Evolutionary conservation across 805 yeast genomes (phyloP), one percentile per base, ranked within the genome.

Genomic region (Saturnispora silvae): DNA sequence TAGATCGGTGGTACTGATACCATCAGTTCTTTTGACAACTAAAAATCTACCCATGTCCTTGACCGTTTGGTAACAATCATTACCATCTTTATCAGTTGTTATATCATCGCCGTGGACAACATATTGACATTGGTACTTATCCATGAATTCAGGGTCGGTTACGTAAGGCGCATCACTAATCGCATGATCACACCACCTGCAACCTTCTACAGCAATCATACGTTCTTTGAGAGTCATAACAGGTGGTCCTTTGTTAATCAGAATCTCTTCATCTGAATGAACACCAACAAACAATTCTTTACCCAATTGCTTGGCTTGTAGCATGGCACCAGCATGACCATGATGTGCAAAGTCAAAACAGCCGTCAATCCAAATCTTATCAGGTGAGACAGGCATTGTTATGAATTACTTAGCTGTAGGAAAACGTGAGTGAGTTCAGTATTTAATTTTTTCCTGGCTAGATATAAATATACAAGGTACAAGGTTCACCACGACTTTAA

Each of bases 31-130:
- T 58, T 83, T 86, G 31, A 92, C 97, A n/a, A 84, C 85, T 16
- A 78, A 70, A 54, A 89, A 83, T 46, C 89, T 62, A n/a, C 94
- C 95, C 53, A 75, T 59, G 37, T 83, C 84, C 55, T 89, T 87
- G 46, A 87, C 83, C 19, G 57, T 67, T 40, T 81, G 79, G 60
- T 92, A 92, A 51, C 96, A 85, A 60, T 92, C 98, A 40, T 83
- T 77, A 2, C 98, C 98, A 52, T 84, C 70, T 13, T 95, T 95
- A 59, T 92, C 97, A 2, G 96, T 82, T 19, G 96, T 92, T 46
- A 92, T 85, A 54, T 92, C 98, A 59, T 92, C 98, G 5, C 98
- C 98, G 57, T 92, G 98, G 9, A 92, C 95, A n/a, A 92, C 98
- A 55, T 77, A 92, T 52, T 74, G 60, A 62, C 98, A 92, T 5